phyloP scores from a whole-genome alignment of 768 basidiomycete species.

The Mycena filopes region DNA sequence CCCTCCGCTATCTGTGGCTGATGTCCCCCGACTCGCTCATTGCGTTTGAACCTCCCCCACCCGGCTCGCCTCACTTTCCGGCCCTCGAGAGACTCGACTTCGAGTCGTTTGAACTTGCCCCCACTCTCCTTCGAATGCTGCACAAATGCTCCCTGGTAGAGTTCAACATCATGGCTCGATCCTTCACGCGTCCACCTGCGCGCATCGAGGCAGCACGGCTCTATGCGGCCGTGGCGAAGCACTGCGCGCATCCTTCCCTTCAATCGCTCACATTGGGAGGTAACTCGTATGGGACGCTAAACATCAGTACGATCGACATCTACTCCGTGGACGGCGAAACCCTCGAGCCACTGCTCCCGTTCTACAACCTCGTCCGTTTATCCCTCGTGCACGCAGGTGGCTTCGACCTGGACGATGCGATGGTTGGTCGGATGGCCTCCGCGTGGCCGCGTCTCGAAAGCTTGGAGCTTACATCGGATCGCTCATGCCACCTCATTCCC shows the following conservation, averaged over 20 bases:
- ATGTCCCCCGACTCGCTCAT: not conserved
- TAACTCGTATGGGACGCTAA: too few relatives aligned
- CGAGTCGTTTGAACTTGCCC: conserved; percentile 2
- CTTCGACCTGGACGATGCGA: conserved; percentile 1
- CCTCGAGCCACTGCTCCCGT: not conserved
- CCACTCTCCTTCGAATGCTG: not conserved
- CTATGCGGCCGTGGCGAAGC: not conserved
- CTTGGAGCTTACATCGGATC: not conserved
- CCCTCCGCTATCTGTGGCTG: conserved; percentile 9
- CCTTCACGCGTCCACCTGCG: not conserved
- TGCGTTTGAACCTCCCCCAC: not conserved
- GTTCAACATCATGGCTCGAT: not conserved
- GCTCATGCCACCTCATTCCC: not conserved
- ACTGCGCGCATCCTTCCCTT: conserved; percentile 5
- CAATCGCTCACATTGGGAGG: too few relatives aligned
- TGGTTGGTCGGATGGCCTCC: not conserved
- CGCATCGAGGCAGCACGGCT: not conserved
- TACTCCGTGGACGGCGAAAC: not conserved
- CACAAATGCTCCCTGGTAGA: not conserved
- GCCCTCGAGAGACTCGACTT: not conserved
- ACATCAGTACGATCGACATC: not conserved
- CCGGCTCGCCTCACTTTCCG: not conserved
- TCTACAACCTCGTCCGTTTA: not conserved
- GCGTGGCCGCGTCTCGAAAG: conserved; percentile 5
- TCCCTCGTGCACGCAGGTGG: not conserved